Conservation (phyloP, 768 basidiomycete species). For the Sutorius australiensis region DNA sequence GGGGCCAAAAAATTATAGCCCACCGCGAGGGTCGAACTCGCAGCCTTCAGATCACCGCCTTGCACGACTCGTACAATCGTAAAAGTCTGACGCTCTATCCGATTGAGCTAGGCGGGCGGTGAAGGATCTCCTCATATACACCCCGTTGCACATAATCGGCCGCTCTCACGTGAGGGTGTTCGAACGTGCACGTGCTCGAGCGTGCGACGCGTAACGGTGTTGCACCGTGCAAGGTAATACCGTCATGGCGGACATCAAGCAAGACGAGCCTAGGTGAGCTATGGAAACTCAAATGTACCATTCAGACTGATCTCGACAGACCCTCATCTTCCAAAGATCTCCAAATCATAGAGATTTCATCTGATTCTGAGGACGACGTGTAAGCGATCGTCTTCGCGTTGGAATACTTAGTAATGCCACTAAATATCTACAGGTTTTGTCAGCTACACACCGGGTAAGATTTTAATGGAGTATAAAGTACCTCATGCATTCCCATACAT, state of each 20-base stretch:
- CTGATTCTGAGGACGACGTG: constrained; percentile 41
- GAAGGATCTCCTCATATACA: background rate
- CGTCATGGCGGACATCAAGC: constrained; percentile 45
- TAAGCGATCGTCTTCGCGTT: constrained; percentile 15
- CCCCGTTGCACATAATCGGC: constrained; percentile 36
- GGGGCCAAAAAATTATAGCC: constrained; percentile 39
- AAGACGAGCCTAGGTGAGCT: constrained; percentile 38
- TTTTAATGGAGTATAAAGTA: background rate
- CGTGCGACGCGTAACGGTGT: constrained; percentile 1
- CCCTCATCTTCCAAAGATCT: constrained; percentile 1
- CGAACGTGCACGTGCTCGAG: constrained; percentile 15
- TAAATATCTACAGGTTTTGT: constrained; percentile 6
- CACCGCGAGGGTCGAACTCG: constrained; percentile 85
- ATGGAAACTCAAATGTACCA: background rate
- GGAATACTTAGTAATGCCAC: background rate
- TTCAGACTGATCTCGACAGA: background rate
- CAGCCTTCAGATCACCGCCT: constrained; percentile 72
- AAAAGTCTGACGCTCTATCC: constrained; percentile 68
- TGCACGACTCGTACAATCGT: constrained; percentile 32
- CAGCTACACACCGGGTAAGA: constrained; percentile 11
- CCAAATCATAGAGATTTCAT: constrained; percentile 55
- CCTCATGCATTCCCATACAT: background rate
- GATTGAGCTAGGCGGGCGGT: constrained; percentile 62
- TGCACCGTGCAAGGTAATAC: background rate
- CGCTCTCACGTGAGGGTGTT: constrained; percentile 14